Percentiles rank a stretch among this genome's conserved stretches.
Conservation (phyloP, 805 yeast genomes). For the Naumovozyma baii region DNA sequence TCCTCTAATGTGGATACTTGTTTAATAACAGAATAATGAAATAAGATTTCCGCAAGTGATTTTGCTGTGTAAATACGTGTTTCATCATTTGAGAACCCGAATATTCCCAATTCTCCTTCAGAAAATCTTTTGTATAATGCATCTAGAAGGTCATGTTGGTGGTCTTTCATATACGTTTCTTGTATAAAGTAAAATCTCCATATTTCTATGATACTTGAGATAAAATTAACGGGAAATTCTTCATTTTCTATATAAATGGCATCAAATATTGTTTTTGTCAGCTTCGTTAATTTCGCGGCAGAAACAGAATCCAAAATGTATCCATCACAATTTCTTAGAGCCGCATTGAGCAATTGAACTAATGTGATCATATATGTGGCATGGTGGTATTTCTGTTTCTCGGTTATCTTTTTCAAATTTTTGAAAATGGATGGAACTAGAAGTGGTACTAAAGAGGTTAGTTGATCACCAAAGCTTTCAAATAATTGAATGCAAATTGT, state of each 20-base stretch:
- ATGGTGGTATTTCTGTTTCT: constrained; percentile 26
- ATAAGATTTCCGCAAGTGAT: constrained; percentile 30
- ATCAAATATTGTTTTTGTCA: constrained; percentile 18
- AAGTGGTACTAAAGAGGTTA: constrained; percentile 30
- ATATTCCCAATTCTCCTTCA: constrained; percentile 20
- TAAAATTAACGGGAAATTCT: constrained; percentile 21
- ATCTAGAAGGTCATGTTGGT: constrained; percentile 10
- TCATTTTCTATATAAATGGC: constrained; percentile 13
- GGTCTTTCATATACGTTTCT: constrained; percentile 17
- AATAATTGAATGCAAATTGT: constrained; percentile 25
- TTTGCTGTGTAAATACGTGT: constrained; percentile 27
- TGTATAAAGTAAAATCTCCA: constrained; percentile 17
- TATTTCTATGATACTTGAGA: constrained; percentile 19
- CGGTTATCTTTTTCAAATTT: constrained; percentile 28
- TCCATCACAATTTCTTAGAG: constrained; percentile 14
- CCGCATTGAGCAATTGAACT: constrained; percentile 15
- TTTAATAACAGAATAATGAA: constrained; percentile 16
- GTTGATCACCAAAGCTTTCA: constrained; percentile 27
- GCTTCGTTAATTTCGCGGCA: constrained; percentile 19
- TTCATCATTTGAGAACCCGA: constrained; percentile 23
- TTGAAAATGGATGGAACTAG: constrained; percentile 25
- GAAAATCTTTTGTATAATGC: constrained; percentile 15
- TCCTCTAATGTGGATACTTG: constrained; percentile 14
- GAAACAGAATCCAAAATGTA: constrained; percentile 5
- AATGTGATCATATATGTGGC: constrained; percentile 22